Evolutionary conservation across 2,329 filamentous ascomycete genomes (phyloP).

Genomic region (Fusarium floridanum): DNA sequence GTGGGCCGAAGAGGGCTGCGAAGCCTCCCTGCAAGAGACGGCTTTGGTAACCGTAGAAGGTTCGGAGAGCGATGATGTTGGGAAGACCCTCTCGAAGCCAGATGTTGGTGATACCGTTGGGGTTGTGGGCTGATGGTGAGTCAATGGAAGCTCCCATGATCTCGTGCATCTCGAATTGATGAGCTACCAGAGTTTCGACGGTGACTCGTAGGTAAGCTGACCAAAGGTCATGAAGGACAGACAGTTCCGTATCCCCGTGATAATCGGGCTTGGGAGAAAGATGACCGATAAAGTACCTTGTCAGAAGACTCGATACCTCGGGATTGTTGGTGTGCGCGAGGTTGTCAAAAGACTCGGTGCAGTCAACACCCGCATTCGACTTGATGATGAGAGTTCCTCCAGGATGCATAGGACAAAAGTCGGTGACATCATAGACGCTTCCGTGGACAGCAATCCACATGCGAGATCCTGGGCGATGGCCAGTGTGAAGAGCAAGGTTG

Average conservation of each 20-base stretch:
- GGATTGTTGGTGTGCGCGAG: conserved; percentile 68
- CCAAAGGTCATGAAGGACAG: conserved; percentile 63
- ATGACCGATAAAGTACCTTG: conserved; percentile 67
- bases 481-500: conserved; percentile 63
- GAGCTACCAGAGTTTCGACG: conserved; percentile 65
- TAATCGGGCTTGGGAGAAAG: conserved; percentile 64
- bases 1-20: conserved; percentile 63
- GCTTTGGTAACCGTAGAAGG: conserved; percentile 66
- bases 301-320: conserved; percentile 64
- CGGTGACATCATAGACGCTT: conserved; percentile 66
- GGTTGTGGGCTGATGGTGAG: conserved; percentile 20
- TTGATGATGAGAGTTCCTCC: conserved; percentile 66
- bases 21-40: conserved; percentile 65
- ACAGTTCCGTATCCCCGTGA: conserved; percentile 57
- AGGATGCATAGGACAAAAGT: conserved; percentile 66
- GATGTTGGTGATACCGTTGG: conserved; percentile 48
- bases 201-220: conserved; percentile 61
- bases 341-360: conserved; percentile 65
- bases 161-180: conserved; percentile 66
- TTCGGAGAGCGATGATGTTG: conserved; percentile 63
- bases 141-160: conserved; percentile 58
- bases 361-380: conserved; percentile 68
- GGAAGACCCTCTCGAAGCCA: conserved; percentile 62
- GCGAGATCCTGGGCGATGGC: conserved; percentile 59
- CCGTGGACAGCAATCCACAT: conserved; percentile 68